Base-by-base conservation (phyloP, 371 early-diverging fungal species). In the Dichotomocladium elegans region DNA sequence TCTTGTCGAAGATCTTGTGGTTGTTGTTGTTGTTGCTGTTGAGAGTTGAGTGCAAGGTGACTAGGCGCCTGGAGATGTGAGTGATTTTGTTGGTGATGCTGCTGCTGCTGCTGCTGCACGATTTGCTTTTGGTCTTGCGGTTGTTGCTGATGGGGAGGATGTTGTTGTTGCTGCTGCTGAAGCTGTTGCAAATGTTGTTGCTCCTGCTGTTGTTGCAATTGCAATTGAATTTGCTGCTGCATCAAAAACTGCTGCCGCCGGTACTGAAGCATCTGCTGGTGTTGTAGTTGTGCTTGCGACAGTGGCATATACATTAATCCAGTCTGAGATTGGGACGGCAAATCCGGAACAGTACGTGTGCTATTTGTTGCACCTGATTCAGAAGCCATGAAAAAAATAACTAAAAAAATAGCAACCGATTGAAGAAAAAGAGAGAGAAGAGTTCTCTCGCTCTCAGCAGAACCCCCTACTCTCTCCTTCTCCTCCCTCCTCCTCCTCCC, bases 161-260 rank as follows among this genome's bases (percentile, higher is more conserved):
- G 40, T 17, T 51, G 46, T 11, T 47, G 41, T 17, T 35, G 37
- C 3, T 26, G 47, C 9, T 41, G 41, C 14, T 41, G 51, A 5
- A 28, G 46, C 6, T 46, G 46, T 28, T 46, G 46, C 29, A 37
- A 17, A n/a, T 46, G 46, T 17, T 40, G 28, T 29, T 35, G 30
- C 22, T 37, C 25, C 15, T 40, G 49, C 10, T 54, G 21, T 47
- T 56, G 53, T 34, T 53, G 49, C 30, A 21, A 51, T 30, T 33
- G 49, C 21, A 51, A 59, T 42, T 58, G 51, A 5, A 35, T 54
- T 29, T 53, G 50, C 27, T 57, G 33, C 31, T 55, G 34, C 45
- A 41, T 34, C 26, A 45, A 30, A 25, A 4, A 21, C 29, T 40
- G 15, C 22, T 47, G 54, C 22, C 35, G 49, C 21, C 44, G 41